A percentile compares a stretch with the other conserved stretches of the same genome.
phyloP scores from a whole-genome alignment of 2,329 filamentous ascomycete species.

The Coccinonectria pachysandricola region DNA sequence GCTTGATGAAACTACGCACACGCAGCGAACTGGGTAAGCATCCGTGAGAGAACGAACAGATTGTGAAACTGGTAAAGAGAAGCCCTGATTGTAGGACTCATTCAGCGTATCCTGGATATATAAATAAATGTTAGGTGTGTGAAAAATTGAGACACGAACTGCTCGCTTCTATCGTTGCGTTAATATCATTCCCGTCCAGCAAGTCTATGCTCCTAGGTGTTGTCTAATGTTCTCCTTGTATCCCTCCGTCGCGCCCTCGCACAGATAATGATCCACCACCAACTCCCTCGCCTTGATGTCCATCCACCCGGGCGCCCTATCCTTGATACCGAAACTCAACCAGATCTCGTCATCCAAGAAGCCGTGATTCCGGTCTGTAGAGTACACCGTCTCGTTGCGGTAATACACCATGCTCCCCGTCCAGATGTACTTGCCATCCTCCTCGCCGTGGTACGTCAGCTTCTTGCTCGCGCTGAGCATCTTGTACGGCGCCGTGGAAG shows the following conservation, averaged over 20 bases:
- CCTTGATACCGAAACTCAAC: slow-evolving; percentile 15
- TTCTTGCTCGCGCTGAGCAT: slow-evolving; percentile 16
- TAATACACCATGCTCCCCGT: slow-evolving; percentile 15
- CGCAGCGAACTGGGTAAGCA: too few species aligned
- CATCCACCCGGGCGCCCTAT: slow-evolving; percentile 12
- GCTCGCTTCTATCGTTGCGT: too few species aligned
- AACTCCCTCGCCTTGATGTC: slow-evolving; percentile 13
- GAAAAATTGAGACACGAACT: too few species aligned
- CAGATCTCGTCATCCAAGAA: slow-evolving; percentile 12
- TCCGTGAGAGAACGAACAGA: too few species aligned
- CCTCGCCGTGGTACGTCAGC: slow-evolving; percentile 14
- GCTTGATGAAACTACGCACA: too few species aligned
- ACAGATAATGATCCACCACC: slow-evolving; percentile 12
- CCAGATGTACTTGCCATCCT: slow-evolving; percentile 13
- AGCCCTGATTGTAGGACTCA: too few species aligned
- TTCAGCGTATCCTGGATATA: too few species aligned
- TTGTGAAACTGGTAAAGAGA: too few species aligned
- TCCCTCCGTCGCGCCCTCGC: slow-evolving; percentile 6
- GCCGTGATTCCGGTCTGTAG: slow-evolving; percentile 9
- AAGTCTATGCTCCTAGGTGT: too few species aligned
- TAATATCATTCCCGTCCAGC: too few species aligned
- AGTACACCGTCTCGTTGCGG: slow-evolving; percentile 6
- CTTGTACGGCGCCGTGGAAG: slow-evolving; percentile 8
- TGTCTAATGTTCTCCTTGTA: slow-evolving; percentile 8
- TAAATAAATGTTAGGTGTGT: too few species aligned